These are phyloP conservation scores for Talaromyces sp. DNA, from an alignment of 2,329 filamentous ascomycete genomes.

Conservation along the genomic window DNA sequence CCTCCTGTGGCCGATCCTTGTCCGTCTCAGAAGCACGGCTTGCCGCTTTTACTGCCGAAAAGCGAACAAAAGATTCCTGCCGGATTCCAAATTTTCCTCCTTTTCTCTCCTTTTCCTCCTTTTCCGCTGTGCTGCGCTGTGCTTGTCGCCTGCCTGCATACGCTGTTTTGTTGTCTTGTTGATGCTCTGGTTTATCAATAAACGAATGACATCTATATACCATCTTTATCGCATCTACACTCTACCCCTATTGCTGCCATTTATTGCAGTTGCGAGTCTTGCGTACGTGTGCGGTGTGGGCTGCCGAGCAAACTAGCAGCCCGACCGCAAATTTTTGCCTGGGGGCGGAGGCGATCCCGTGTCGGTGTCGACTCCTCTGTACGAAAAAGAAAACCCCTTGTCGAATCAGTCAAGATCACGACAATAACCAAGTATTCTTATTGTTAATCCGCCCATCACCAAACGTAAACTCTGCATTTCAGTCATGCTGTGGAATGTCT, in stretches of 20 bases:
- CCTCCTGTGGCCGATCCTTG: constrained; percentile 22
- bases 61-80: constrained; percentile 30
- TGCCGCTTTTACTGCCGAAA: constrained; percentile 31
- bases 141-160: not conserved
- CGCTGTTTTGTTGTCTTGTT: not conserved
- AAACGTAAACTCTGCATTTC: not conserved
- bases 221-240: not conserved
- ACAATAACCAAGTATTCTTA: too few species aligned
- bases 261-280: not conserved
- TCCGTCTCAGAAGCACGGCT: constrained; percentile 23
- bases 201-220: not conserved
- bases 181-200: not conserved
- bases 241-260: too few species aligned
- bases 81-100: constrained; percentile 14
- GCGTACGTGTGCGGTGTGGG: not conserved
- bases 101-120: constrained; percentile 12
- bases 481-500: not conserved
- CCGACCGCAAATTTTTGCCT: not conserved
- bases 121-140: not conserved
- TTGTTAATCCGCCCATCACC: not conserved
- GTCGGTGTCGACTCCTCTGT: too few species aligned
- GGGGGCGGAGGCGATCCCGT: not conserved
- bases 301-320: not conserved
- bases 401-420: not conserved
- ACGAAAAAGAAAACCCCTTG: not conserved